These are phyloP conservation scores for Neurospora hispaniola DNA, from an alignment of 495 filamentous ascomycete species.

Conservation along the genomic window DNA sequence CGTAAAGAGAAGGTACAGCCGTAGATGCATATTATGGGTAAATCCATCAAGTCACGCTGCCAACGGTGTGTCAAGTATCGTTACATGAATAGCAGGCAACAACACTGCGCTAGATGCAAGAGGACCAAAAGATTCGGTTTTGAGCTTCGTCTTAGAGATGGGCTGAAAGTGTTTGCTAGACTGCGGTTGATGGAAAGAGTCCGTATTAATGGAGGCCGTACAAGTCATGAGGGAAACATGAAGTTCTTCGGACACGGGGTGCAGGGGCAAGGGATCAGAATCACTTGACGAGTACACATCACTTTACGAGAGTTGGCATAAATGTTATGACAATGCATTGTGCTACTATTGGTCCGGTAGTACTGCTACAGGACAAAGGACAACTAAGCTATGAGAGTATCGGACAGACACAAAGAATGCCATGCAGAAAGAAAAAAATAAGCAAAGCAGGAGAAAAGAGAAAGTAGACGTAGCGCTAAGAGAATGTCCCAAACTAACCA, in stretches of 20 bases:
- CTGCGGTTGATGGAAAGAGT: neutral
- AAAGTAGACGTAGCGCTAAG: neutral
- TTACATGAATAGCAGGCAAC: too few species aligned
- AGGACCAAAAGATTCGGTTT: too few species aligned
- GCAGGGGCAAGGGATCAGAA: neutral
- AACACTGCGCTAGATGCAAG: too few species aligned
- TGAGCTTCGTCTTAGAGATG: too few species aligned
- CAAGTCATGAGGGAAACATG: too few species aligned
- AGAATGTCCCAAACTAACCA: neutral
- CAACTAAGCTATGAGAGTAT: neutral
- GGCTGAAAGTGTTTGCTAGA: neutral
- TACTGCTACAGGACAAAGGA: neutral
- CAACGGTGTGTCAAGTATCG: too few species aligned
- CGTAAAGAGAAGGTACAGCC: too few species aligned
- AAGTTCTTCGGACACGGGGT: neutral
- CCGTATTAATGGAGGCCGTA: too few species aligned
- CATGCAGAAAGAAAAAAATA: too few species aligned
- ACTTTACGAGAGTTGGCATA: neutral
- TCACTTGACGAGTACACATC: neutral
- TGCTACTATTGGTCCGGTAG: neutral
- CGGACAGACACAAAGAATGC: neutral
- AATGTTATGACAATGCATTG: neutral
- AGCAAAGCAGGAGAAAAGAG: neutral
- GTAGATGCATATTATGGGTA: too few species aligned
- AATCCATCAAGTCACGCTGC: too few species aligned